A percentile compares a stretch with the other conserved stretches of the same genome.
Evolutionary conservation across 345 rosid genomes (phyloP).

Genomic region (Reutealis trisperma): DNA sequence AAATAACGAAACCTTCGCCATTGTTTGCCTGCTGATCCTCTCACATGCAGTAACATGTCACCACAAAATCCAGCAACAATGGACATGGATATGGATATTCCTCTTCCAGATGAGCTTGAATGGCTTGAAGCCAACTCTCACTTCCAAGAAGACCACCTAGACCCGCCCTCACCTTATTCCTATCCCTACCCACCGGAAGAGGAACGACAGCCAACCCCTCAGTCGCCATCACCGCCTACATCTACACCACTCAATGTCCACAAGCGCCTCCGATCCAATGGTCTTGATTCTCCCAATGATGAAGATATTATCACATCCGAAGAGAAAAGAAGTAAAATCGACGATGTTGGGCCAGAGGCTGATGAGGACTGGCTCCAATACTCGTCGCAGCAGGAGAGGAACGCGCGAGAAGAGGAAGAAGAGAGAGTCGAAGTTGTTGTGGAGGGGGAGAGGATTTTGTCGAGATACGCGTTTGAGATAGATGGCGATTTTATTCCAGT

Average conservation of each 20-base stretch:
- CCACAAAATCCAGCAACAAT: background rate
- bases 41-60: background rate
- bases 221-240: conserved; percentile 23
- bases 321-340: conserved; percentile 59
- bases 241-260: conserved; percentile 24
- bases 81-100: conserved; percentile 68
- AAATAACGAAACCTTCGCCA: background rate
- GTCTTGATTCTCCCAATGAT: conserved; percentile 27
- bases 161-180: conserved; percentile 36
- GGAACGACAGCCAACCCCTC: conserved; percentile 20
- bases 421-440: conserved; percentile 14
- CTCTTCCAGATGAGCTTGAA: conserved; percentile 86
- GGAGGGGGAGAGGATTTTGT: conserved; percentile 44
- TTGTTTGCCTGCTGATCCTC: background rate
- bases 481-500: conserved; percentile 85
- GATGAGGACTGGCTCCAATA: conserved; percentile 70
- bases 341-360: conserved; percentile 19
- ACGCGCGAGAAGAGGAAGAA: conserved; percentile 22
- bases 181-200: conserved; percentile 29
- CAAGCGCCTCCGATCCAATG: conserved; percentile 52
- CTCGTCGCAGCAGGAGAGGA: conserved; percentile 45
- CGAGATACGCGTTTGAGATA: conserved; percentile 68
- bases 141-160: conserved; percentile 43
- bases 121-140: conserved; percentile 72
- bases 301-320: conserved; percentile 24